A percentile compares a stretch with the other conserved stretches of the same genome.
Conservation (phyloP, 1,284 basidiomycete species). For the Pholiota adiposa region DNA sequence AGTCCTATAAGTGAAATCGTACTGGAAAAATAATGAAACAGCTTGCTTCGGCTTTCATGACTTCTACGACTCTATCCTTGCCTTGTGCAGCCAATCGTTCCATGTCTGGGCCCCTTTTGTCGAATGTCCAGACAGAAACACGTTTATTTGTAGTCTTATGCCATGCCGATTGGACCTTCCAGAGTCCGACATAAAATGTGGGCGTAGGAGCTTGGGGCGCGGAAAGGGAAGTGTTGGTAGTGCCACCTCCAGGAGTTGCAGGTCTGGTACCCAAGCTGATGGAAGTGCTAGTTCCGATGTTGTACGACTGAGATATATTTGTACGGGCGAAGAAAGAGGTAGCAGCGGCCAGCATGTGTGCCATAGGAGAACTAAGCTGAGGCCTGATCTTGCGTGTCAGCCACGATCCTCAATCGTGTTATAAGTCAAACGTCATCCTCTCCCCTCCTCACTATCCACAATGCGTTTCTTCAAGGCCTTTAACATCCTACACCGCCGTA, state of each 20-base stretch:
- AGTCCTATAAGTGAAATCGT: conserved; percentile 6
- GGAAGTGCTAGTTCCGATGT: conserved; percentile 53
- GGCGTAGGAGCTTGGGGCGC: conserved; percentile 51
- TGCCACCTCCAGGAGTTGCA: conserved; percentile 58
- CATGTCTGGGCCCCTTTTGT: conserved; percentile 79
- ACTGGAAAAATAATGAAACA: neutral
- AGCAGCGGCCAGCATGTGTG: conserved; percentile 82
- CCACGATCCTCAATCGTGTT: neutral
- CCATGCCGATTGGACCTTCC: conserved; percentile 82
- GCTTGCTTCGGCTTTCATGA: conserved; percentile 87
- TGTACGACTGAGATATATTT: conserved; percentile 85
- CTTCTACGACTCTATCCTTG: conserved; percentile 78
- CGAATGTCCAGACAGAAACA: conserved; percentile 89
- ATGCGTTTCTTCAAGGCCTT: conserved; percentile 39
- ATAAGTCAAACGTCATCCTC: neutral
- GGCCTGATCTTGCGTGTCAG: no score
- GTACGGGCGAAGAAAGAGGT: conserved; percentile 89
- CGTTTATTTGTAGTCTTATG: conserved; percentile 90
- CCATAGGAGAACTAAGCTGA: conserved; percentile 1
- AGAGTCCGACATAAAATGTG: conserved; percentile 78
- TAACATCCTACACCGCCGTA: conserved; percentile 36
- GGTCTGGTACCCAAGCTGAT: conserved; percentile 52
- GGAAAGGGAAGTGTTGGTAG: conserved; percentile 42
- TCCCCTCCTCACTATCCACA: neutral
- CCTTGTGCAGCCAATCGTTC: conserved; percentile 65